Percentiles rank a stretch among this genome's conserved stretches.
These are phyloP conservation scores for Venturia pyrina DNA, from an alignment of 2,329 filamentous ascomycete species.

Conservation along the genomic window DNA sequence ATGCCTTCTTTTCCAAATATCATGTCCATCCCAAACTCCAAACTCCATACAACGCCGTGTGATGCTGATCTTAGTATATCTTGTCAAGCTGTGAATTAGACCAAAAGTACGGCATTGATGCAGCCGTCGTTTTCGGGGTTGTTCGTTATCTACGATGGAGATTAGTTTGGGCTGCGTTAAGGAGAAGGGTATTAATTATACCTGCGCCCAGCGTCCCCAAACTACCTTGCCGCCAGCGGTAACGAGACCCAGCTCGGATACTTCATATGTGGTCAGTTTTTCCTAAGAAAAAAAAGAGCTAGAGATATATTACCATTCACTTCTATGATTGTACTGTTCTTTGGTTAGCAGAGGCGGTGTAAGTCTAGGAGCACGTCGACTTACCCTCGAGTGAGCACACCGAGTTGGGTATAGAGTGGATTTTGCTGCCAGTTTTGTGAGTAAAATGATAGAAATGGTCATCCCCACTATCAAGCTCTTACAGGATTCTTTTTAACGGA, in stretches of 20 bases:
- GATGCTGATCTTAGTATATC: not conserved
- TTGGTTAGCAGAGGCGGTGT: not conserved
- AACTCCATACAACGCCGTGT: not conserved
- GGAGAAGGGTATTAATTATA: too few relatives aligned
- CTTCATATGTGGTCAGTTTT: constrained; percentile 68
- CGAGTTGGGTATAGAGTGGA: constrained; percentile 84
- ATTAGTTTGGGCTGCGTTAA: not conserved
- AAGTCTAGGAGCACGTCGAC: not conserved
- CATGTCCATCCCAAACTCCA: not conserved
- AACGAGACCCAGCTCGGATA: constrained; percentile 80
- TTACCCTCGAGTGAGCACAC: constrained; percentile 70
- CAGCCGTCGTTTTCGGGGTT: constrained; percentile 53
- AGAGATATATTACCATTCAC: not conserved
- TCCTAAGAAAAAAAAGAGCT: constrained; percentile 31
- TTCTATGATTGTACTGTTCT: constrained; percentile 16
- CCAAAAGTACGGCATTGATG: constrained; percentile 36
- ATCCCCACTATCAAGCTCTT: too few relatives aligned
- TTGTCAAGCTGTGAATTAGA: constrained; percentile 2
- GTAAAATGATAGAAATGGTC: too few relatives aligned
- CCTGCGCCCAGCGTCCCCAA: constrained; percentile 77
- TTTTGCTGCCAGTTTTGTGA: constrained; percentile 50
- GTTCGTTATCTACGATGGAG: constrained; percentile 27
- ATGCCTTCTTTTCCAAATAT: not conserved
- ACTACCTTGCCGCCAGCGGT: constrained; percentile 88
- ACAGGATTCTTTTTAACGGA: too few relatives aligned